Percentiles rank a stretch among this genome's conserved stretches.
phyloP scores from a whole-genome alignment of 2,329 filamentous ascomycete species.

The Leptographium wingfieldii region DNA sequence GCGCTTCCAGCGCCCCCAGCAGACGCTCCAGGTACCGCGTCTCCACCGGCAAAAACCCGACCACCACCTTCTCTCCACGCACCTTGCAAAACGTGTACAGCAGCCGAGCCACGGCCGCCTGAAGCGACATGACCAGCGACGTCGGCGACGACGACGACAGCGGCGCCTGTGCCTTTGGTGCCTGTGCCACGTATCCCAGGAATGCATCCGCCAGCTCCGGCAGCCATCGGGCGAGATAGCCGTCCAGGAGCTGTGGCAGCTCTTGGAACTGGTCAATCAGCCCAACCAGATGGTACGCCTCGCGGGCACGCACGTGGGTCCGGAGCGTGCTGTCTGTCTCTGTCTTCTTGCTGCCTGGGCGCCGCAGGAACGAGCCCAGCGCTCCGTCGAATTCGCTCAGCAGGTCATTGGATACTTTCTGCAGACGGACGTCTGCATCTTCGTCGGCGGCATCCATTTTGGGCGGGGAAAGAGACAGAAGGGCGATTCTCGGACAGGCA shows the following conservation, averaged over 20 bases:
- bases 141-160: not conserved
- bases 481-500: not conserved
- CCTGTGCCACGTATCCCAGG: slow-evolving; percentile 34
- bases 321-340: slow-evolving; percentile 20
- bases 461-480: not conserved
- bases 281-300: slow-evolving; percentile 16
- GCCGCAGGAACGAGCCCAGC: slow-evolving; percentile 34
- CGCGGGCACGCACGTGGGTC: slow-evolving; percentile 7
- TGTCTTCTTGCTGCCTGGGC: slow-evolving; percentile 25
- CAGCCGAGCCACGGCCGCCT: slow-evolving; percentile 62
- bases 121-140: slow-evolving; percentile 38
- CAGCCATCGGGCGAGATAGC: slow-evolving; percentile 64
- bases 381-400: slow-evolving; percentile 44
- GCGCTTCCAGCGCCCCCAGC: slow-evolving; percentile 58
- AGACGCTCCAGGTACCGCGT: slow-evolving; percentile 73
- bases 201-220: slow-evolving; percentile 65
- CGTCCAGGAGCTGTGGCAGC: slow-evolving; percentile 83
- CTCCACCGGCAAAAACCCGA: slow-evolving; percentile 84
- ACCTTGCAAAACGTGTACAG: slow-evolving; percentile 92
- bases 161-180: slow-evolving; percentile 12
- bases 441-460: slow-evolving; percentile 48
- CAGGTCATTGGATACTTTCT: slow-evolving; percentile 46
- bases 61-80: slow-evolving; percentile 82
- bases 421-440: slow-evolving; percentile 49
- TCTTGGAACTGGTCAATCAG: slow-evolving; percentile 85